Base-by-base conservation (phyloP, 2,329 filamentous ascomycete genomes). In the Alternaria novae-zelandiae region DNA sequence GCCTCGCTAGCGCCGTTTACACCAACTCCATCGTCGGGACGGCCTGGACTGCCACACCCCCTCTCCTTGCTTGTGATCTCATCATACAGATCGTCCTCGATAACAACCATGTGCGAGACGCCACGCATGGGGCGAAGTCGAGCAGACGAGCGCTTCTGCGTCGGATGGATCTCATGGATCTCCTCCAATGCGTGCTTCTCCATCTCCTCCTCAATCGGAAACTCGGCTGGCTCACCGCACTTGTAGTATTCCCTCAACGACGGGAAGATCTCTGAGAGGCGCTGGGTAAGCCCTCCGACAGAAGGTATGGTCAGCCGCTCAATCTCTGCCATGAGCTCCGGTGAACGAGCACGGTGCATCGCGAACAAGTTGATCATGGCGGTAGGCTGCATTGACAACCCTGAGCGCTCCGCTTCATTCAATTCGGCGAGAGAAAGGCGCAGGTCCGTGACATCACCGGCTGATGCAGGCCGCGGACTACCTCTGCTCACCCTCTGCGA, bases 281-380 rank as follows among this genome's bases (percentile, higher is more conserved):
- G 79, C 54, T 83, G 78, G 2, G 83, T 84, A 8, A 85, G 74
- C 11, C 77, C 81, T 26, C 75, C 77, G 15, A 84, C 78, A 5
- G 81, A 83, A 15, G 83, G 83, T 23, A 85, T 81, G 5, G 80
- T 81, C 21, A 85, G 70, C 28, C 80, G 78, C 25, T 83, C 80
- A 67, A 84, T 77, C 69, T 85, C 83, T 45, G 76, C 77, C 25
- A 84, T 74, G n/a, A 69, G 53, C 51, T 82, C 75, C 13, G 80
- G 79, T 6, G 82, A 83, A n/a, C 79, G 72, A 8, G 79, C 74
- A 32, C 78, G 75, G 60, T 68, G 69, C 54, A 58, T 56, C 8
- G 59, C 67, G 51, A 67, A 44, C 53, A 73, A 36, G 41, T 59
- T 57, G 20, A 65, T 64, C 41, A 67, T 54, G 26, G 70, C 55